A percentile compares a stretch with the other conserved stretches of the same genome.
phyloP scores from a whole-genome alignment of 75 land plant species.

The Pinus taeda region DNA sequence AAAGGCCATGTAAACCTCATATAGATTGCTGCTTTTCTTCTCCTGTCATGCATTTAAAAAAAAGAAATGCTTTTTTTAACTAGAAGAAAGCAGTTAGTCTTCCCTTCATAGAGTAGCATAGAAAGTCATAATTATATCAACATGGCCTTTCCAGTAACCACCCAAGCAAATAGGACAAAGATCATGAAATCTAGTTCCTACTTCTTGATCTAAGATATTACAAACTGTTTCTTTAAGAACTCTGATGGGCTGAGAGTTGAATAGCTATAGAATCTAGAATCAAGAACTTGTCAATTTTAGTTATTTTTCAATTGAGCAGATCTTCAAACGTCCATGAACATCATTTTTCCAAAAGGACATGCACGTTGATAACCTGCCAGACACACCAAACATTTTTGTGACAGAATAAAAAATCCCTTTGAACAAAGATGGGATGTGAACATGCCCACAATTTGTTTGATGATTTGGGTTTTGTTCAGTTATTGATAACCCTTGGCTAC shows the following conservation, averaged over 20 bases:
- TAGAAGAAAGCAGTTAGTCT: too few species aligned
- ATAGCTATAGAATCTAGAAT: too few species aligned
- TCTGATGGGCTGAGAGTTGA: too few species aligned
- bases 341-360: background rate
- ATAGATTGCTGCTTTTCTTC: background rate
- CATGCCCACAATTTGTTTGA: background rate
- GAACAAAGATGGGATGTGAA: too few species aligned
- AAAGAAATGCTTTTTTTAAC: background rate
- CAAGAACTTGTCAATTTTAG: too few species aligned
- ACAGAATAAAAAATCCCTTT: too few species aligned
- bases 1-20: slow-evolving; percentile 44
- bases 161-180: background rate
- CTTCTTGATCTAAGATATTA: too few species aligned
- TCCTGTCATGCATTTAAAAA: background rate
- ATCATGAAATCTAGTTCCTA: background rate
- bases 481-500: background rate
- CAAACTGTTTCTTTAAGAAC: too few species aligned
- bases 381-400: background rate
- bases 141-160: background rate
- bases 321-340: too few species aligned
- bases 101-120: too few species aligned
- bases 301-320: too few species aligned
- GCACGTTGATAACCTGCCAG: background rate
- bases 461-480: background rate
- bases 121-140: background rate